phyloP scores from a whole-genome alignment of 2,329 filamentous ascomycete species.

The Aphanocladium album region DNA sequence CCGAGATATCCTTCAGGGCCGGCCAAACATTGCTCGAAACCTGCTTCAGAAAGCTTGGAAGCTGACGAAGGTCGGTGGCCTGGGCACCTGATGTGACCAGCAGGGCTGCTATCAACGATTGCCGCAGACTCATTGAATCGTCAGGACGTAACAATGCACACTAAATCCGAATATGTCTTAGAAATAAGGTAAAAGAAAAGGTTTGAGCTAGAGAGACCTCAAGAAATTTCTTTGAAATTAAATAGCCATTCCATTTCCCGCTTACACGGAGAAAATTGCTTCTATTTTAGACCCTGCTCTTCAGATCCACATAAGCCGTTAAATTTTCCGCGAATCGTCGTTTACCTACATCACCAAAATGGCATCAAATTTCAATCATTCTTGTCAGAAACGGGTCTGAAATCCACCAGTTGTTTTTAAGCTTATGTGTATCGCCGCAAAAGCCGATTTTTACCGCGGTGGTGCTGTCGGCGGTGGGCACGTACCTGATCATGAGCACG shows the following conservation, averaged over 20 bases:
- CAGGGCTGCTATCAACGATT: background rate
- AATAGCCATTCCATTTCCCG: background rate
- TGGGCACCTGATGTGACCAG: background rate
- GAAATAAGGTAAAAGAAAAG: background rate
- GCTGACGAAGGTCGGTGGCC: background rate
- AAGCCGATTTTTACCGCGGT: too few species aligned
- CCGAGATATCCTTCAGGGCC: slow-evolving; percentile 13
- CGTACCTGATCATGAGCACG: background rate
- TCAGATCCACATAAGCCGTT: background rate
- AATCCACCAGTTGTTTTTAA: background rate
- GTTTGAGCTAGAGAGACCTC: background rate
- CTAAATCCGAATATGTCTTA: background rate
- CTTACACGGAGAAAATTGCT: background rate
- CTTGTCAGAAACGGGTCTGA: background rate
- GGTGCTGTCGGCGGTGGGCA: background rate
- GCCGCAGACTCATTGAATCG: background rate
- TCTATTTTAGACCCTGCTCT: background rate
- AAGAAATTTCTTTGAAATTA: background rate
- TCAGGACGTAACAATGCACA: background rate
- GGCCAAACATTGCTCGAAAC: slow-evolving; percentile 1
- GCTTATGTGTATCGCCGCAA: too few species aligned
- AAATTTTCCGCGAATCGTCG: background rate
- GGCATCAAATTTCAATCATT: background rate
- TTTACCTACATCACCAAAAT: background rate
- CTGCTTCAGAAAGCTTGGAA: background rate